Evolutionary conservation across 495 filamentous ascomycete species (phyloP), one percentile per base, ranked within the genome.

Genomic region (Poronia punctata): DNA sequence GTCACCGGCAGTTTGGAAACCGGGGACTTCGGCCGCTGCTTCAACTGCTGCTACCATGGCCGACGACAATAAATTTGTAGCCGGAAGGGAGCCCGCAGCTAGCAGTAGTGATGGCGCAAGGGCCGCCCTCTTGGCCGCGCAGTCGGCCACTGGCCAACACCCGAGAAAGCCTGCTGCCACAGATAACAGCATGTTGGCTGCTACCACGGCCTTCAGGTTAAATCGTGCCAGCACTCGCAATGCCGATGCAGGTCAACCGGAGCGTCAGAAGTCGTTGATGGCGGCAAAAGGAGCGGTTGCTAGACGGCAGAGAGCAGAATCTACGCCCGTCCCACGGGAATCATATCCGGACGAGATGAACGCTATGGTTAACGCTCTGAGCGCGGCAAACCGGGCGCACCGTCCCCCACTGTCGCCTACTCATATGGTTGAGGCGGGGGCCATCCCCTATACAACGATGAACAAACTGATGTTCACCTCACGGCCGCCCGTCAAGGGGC

Each of bases 271-370:
- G 30, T 85, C 88, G 16, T 62, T 84, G 38, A 55, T 69, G 32
- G 88, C 87, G 19, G 86, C 86, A 5, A 81, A 79, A 12, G 84
- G 79, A 16, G 85, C 88, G 5, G 78, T 86, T 64, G 67, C 75
- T 20, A 75, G 68, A 39, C 64, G 87, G 31, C 72, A 66, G 50
- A 65, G 88, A 56, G 73, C 87, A 5, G 76, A 75, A 9, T 88
- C 86, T 4, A 70, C 71, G 7, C 84, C 84, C 1, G 42, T 60
- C 30, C 50, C 63, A 17, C 61, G 45, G 26, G 62, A 61, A 20
- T 60, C 62, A 19, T 82, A 71, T 46, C 74, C 79, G 1, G 81
- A 82, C 48, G 63, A 75, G 35, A 60, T 63, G 5, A 80, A 78
- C 48, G 68, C 83, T 4, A 64, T 71, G 1, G 61, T 72, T 12